Base-by-base conservation (phyloP, 2,329 filamentous ascomycete genomes). In the Phialocephala subalpina region DNA sequence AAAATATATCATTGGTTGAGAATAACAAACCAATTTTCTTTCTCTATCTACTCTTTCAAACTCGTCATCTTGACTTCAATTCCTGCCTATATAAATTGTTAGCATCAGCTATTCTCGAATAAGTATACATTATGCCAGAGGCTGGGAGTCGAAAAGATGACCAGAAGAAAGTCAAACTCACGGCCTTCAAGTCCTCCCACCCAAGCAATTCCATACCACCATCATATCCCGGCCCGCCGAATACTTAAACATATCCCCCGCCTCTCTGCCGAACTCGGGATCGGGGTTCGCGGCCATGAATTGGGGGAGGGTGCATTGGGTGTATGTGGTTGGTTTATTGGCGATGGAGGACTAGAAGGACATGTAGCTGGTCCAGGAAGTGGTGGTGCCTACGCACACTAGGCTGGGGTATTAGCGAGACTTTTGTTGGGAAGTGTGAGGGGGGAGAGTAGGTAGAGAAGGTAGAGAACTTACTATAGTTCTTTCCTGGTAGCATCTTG, bases 221-320 rank as follows among this genome's bases (percentile, higher is more conserved):
- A 68, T 78, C 75, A 61, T 79, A 80, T 1, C 79, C 78, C 63
- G 72, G 77, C 29, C 71, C 69, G n/a, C 52, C 52, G 22, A 56
- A 63, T 70, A 72, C 8, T 40, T 65, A 58, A 73, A 76, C 73
- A 78, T 79, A 53, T 78, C 77, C 1, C 65, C 74, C 3, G 78
- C 38, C 64, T 80, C 78, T 35, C 57, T 40, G 1, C 69, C 72
- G 61, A 65, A 60, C 12, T 29, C 35, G n/a, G 40, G 45, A 22
- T 75, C 75, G 52, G 75, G 70, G 9, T 63, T 56, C 1, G 70
- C 63, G 18, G 74, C 74, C 83, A 69, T 76, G 29, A 77, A 36
- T 4, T 73, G 62, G 11, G 64, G 58, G 11, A 69, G 40, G 11
- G 60, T 67, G 12, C 65, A 36, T 22, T 70, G 52, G 20, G 65